Percentiles rank a stretch among this genome's conserved stretches.
Conservation (phyloP, 257 asterid genomes). For the Solanum boliviense region DNA sequence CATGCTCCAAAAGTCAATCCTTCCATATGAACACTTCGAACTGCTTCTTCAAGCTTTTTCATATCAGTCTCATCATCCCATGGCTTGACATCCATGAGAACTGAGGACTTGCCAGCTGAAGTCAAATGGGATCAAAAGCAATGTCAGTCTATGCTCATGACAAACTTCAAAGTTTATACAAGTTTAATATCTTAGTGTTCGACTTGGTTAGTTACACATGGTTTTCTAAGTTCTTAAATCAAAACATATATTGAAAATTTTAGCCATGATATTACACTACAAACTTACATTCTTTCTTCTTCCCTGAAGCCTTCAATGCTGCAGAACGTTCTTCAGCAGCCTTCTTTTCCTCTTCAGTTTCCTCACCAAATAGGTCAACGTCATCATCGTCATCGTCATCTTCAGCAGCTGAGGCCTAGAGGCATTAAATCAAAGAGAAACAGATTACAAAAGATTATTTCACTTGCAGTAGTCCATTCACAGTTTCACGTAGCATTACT, state of each 20-base stretch:
- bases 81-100: constrained; percentile 68
- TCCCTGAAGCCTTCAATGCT: constrained; percentile 65
- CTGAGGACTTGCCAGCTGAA: constrained; percentile 66
- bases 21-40: constrained; percentile 57
- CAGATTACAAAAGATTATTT: background rate
- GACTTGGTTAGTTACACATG: background rate
- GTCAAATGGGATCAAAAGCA: background rate
- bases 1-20: constrained; percentile 95
- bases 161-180: background rate
- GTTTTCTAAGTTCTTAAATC: background rate
- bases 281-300: constrained; percentile 84
- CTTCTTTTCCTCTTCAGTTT: constrained; percentile 92
- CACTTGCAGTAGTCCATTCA: background rate
- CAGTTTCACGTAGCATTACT: background rate
- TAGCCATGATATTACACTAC: background rate
- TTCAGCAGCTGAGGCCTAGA: constrained; percentile 62
- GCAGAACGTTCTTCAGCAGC: constrained; percentile 94
- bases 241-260: background rate
- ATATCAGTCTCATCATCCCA: constrained; percentile 99
- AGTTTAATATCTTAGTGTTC: background rate
- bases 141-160: background rate
- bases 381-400: constrained; percentile 57
- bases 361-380: constrained; percentile 89
- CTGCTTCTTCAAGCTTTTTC: constrained; percentile 92
- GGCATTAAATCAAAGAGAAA: background rate